phyloP scores from a whole-genome alignment of 2,329 filamentous ascomycete genomes.

The Aspergillus calidoustus region DNA sequence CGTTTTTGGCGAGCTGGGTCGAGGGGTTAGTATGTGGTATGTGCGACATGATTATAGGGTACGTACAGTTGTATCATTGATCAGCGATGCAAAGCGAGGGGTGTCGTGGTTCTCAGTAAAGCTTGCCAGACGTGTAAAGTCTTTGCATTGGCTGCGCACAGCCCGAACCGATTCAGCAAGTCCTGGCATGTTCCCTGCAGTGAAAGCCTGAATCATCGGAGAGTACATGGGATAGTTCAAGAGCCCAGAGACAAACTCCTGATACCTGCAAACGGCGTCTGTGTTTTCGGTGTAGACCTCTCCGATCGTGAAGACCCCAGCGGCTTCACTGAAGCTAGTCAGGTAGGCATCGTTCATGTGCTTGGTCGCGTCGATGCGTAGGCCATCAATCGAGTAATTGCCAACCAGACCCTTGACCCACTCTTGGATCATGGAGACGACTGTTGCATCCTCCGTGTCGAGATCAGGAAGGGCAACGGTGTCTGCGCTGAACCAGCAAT shows the following conservation, averaged over 20 bases:
- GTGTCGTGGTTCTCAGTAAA: conserved; percentile 67
- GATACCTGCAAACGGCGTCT: conserved; percentile 45
- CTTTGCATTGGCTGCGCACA: conserved; percentile 36
- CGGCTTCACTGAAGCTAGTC: conserved; percentile 37
- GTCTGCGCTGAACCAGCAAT: conserved; percentile 45
- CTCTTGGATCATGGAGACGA: conserved; percentile 43
- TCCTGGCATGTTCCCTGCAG: conserved; percentile 32
- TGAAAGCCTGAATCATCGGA: conserved; percentile 39
- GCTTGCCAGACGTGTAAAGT: conserved; percentile 54
- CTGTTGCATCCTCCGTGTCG: conserved; percentile 47
- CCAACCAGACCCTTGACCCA: conserved; percentile 47
- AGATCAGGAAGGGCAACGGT: conserved; percentile 55
- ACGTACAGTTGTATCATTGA: conserved; percentile 54
- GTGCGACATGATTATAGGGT: not conserved
- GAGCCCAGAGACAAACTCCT: conserved; percentile 48
- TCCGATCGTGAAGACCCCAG: conserved; percentile 51
- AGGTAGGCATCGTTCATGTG: conserved; percentile 51
- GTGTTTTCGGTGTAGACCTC: conserved; percentile 48
- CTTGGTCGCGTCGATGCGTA: conserved; percentile 56
- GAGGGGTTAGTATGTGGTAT: conserved; percentile 1
- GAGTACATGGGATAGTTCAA: conserved; percentile 52
- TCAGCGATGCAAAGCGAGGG: conserved; percentile 57
- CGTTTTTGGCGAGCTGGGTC: conserved; percentile 59
- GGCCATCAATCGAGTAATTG: conserved; percentile 54
- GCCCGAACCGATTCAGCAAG: conserved; percentile 31